These are phyloP conservation scores for Chamaenerion angustifolium DNA, from an alignment of 345 rosid genomes.

Conservation along the genomic window DNA sequence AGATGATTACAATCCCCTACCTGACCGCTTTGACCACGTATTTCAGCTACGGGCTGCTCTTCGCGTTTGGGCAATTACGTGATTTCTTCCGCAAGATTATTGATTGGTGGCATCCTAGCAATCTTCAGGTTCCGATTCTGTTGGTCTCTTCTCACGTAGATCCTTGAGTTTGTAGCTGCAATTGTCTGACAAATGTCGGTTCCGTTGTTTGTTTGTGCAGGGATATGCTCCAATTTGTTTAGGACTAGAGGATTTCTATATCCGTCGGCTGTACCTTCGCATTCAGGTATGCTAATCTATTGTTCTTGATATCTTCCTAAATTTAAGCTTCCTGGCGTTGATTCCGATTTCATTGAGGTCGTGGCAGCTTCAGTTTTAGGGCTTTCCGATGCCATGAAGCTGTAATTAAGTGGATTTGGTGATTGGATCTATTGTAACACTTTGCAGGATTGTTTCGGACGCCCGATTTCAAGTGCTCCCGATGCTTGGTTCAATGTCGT, in stretches of 20 bases:
- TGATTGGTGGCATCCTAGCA: slow-evolving; percentile 21
- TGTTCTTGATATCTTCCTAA: too few relatives aligned
- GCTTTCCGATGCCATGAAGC: too few relatives aligned
- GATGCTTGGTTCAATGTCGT: slow-evolving; percentile 85
- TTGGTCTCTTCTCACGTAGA: background rate
- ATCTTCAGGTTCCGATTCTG: slow-evolving; percentile 23
- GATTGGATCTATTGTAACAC: background rate
- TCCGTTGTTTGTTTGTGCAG: slow-evolving; percentile 12
- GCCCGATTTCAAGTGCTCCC: slow-evolving; percentile 80
- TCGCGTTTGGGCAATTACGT: slow-evolving; percentile 36
- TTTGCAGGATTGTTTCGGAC: slow-evolving; percentile 71
- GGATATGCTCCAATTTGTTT: slow-evolving; percentile 92
- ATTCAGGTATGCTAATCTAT: slow-evolving; percentile 45
- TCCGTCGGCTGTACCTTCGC: slow-evolving; percentile 67
- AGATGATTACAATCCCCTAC: slow-evolving; percentile 35
- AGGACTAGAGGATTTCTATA: slow-evolving; percentile 86
- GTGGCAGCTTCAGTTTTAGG: too few relatives aligned
- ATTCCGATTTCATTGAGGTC: too few relatives aligned
- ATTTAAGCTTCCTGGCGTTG: too few relatives aligned
- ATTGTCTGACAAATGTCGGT: background rate
- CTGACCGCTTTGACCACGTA: slow-evolving; percentile 34
- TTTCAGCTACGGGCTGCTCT: slow-evolving; percentile 37
- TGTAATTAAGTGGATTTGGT: too few relatives aligned
- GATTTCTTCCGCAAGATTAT: slow-evolving; percentile 33
- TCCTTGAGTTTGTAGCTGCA: background rate